Evolutionary conservation across 768 basidiomycete species (phyloP).

Genomic region (Postia placenta): DNA sequence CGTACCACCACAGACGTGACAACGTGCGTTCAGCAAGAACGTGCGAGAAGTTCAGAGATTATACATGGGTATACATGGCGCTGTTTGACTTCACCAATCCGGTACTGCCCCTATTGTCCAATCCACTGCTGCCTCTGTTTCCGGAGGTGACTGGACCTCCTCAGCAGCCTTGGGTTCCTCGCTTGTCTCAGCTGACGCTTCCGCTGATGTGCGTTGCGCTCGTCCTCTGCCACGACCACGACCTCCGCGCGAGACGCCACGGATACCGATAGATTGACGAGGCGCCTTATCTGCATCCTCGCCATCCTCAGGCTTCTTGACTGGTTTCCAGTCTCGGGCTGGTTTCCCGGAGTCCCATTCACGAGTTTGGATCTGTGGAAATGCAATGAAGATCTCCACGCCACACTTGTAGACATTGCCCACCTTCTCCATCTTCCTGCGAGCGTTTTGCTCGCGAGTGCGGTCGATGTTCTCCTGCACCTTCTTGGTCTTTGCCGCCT

Average conservation of each 20-base stretch:
- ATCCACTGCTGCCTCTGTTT: conserved; percentile 3
- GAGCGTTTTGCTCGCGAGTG: conserved; percentile 73
- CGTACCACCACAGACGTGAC: not conserved
- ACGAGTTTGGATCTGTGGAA: conserved; percentile 47
- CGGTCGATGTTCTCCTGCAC: conserved; percentile 65
- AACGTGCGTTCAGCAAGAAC: not conserved
- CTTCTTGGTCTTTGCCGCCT: conserved; percentile 51
- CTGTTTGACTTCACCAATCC: no score
- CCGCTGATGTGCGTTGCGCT: not conserved
- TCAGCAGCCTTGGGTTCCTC: conserved; percentile 4
- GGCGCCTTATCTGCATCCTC: conserved; percentile 1
- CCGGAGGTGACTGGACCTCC: not conserved
- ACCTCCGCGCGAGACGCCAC: conserved; percentile 20
- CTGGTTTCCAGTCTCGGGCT: conserved; percentile 16
- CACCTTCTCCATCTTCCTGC: conserved; percentile 71
- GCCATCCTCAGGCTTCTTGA: conserved; percentile 6
- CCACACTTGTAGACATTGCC: not conserved
- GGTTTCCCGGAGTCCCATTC: conserved; percentile 84
- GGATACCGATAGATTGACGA: conserved; percentile 18
- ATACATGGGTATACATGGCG: conserved; percentile 8
- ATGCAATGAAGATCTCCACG: not conserved
- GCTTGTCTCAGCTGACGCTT: conserved; percentile 4
- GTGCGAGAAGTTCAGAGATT: not conserved
- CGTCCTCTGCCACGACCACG: not conserved
- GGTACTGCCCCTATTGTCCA: no score